phyloP scores from a whole-genome alignment of 2,329 filamentous ascomycete genomes.

The Dactylellina parvicollis region DNA sequence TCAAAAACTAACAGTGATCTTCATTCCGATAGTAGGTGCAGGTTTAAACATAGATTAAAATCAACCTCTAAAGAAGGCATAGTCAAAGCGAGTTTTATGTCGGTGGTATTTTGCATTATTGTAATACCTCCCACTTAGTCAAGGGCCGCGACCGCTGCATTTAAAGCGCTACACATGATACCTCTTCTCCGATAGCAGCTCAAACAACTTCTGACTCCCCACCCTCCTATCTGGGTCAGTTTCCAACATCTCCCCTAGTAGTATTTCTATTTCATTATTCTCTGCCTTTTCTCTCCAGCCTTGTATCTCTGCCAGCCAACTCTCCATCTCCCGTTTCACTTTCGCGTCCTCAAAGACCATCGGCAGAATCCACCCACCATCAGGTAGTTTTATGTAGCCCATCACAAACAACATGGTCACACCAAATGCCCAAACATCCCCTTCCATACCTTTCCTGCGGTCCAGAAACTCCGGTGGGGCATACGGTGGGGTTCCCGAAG shows the following conservation, averaged over 20 bases:
- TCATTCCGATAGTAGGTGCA: too few species aligned
- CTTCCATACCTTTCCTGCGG: constrained; percentile 21
- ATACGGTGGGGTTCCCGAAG: constrained; percentile 48
- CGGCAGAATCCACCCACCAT: constrained; percentile 47
- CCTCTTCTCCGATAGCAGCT: background rate
- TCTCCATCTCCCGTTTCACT: constrained; percentile 12
- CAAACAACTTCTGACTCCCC: background rate
- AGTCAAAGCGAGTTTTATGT: too few species aligned
- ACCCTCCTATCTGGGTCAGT: constrained; percentile 16
- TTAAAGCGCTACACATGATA: background rate
- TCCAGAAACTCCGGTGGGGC: constrained; percentile 46
- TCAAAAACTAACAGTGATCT: too few species aligned
- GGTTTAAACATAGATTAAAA: too few species aligned
- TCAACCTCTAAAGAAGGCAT: too few species aligned
- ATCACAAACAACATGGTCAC: constrained; percentile 47
- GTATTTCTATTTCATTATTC: background rate
- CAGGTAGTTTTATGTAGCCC: constrained; percentile 37
- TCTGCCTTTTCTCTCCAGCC: constrained; percentile 6
- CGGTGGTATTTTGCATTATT: too few species aligned
- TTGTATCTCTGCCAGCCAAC: constrained; percentile 8
- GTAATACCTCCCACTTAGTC: too few species aligned
- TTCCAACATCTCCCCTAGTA: constrained; percentile 18
- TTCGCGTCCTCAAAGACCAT: constrained; percentile 18
- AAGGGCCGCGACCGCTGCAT: too few species aligned
- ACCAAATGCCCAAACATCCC: constrained; percentile 53